These are phyloP conservation scores for Aspergillus nomiae DNA, from an alignment of 2,329 filamentous ascomycete species.

Conservation along the genomic window DNA sequence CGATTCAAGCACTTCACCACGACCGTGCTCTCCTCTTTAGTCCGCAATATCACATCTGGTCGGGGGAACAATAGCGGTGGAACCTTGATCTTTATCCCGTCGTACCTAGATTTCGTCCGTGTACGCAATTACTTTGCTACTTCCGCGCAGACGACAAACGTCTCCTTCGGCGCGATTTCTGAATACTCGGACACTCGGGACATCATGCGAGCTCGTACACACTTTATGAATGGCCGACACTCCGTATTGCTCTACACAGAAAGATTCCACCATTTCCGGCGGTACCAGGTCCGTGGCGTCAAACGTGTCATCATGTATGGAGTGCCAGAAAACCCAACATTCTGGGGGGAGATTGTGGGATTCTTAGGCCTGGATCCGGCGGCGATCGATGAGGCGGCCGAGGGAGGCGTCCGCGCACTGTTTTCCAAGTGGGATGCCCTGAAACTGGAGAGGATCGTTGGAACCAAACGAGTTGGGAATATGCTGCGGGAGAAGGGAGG, in stretches of 20 bases:
- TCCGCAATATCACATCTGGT: slow-evolving; percentile 55
- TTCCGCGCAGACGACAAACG: slow-evolving; percentile 56
- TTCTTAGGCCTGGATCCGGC: slow-evolving; percentile 42
- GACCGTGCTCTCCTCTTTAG: slow-evolving; percentile 74
- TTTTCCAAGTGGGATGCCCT: slow-evolving; percentile 91
- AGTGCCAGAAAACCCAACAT: slow-evolving; percentile 77
- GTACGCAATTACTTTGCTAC: slow-evolving; percentile 90
- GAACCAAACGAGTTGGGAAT: slow-evolving; percentile 74
- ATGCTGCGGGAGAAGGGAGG: slow-evolving; percentile 79
- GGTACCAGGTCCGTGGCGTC: slow-evolving; percentile 81
- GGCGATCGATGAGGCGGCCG: slow-evolving; percentile 58
- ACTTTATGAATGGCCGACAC: slow-evolving; percentile 83
- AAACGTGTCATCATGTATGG: slow-evolving; percentile 86
- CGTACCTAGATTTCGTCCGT: slow-evolving; percentile 92
- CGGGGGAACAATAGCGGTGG: slow-evolving; percentile 59
- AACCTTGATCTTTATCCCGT: slow-evolving; percentile 85
- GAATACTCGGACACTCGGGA: slow-evolving; percentile 83
- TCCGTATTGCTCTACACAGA: slow-evolving; percentile 87
- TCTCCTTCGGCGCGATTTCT: slow-evolving; percentile 79
- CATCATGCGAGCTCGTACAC: slow-evolving; percentile 78
- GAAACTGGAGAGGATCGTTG: slow-evolving; percentile 85
- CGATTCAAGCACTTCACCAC: slow-evolving; percentile 90
- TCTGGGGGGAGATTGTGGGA: slow-evolving; percentile 47
- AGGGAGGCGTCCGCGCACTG: slow-evolving; percentile 59
- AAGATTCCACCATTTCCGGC: slow-evolving; percentile 92